A percentile compares a stretch with the other conserved stretches of the same genome.
Conservation (phyloP, 345 rosid genomes). For the Eucalyptus curtisii region DNA sequence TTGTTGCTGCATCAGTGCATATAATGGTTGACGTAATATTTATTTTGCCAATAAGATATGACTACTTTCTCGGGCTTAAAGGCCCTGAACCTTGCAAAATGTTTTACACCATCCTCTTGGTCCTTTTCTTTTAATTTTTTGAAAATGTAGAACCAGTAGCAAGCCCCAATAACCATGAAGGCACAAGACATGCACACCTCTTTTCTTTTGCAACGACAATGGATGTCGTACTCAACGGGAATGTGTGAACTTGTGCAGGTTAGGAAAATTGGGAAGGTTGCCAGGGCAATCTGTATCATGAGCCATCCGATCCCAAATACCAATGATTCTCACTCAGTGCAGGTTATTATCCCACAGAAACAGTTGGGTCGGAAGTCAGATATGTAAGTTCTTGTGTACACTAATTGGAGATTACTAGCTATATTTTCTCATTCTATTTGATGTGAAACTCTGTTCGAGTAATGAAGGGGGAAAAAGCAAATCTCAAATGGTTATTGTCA, state of each 20-base stretch:
- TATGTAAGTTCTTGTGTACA: slow-evolving; percentile 22
- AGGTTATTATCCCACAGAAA: slow-evolving; percentile 92
- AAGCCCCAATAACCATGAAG: not conserved
- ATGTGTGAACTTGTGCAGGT: slow-evolving; percentile 29
- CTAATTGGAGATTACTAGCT: not conserved
- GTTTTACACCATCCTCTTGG: not conserved
- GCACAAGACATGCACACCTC: not conserved
- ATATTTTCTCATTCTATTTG: not conserved
- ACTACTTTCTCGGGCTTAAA: not conserved
- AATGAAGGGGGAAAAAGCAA: not conserved
- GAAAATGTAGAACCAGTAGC: not conserved
- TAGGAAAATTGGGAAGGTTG: slow-evolving; percentile 79
- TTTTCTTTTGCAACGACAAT: not conserved
- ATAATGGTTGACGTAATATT: not conserved
- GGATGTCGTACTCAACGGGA: not conserved
- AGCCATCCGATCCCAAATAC: slow-evolving; percentile 93
- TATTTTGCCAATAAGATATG: not conserved
- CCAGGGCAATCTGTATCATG: slow-evolving; percentile 92
- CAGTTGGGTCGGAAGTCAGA: slow-evolving; percentile 94
- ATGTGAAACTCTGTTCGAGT: not conserved
- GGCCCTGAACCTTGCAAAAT: not conserved
- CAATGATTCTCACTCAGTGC: slow-evolving; percentile 82
- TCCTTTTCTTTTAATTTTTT: not conserved
- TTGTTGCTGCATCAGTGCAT: not conserved
- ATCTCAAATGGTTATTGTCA: not conserved